Percentiles rank a stretch among this genome's conserved stretches.
phyloP scores from a whole-genome alignment of 805 yeast species.

The Hanseniaspora thailandica region DNA sequence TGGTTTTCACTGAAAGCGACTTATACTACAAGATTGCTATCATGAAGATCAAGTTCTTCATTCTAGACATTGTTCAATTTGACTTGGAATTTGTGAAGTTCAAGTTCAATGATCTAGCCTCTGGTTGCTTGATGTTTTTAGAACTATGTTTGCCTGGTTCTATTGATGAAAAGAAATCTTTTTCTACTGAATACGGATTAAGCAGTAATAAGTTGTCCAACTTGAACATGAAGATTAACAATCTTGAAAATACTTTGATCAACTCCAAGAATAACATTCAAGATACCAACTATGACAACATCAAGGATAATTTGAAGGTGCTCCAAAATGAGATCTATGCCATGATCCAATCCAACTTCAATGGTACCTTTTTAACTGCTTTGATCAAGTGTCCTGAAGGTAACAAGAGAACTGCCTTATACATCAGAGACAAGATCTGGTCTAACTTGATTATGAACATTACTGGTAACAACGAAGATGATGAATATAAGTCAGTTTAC shows the following conservation, averaged over 20 bases:
- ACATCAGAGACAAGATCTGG: constrained; percentile 14
- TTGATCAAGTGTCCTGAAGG: constrained; percentile 14
- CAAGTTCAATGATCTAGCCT: constrained; percentile 10
- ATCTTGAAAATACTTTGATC: neutral
- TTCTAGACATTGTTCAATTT: constrained; percentile 12
- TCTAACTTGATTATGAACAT: constrained; percentile 13
- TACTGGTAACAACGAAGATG: constrained; percentile 3
- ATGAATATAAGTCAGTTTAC: constrained; percentile 10
- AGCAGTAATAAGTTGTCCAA: neutral
- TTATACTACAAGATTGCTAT: constrained; percentile 10
- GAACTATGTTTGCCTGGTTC: constrained; percentile 14
- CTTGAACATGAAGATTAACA: neutral
- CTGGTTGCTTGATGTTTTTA: constrained; percentile 14
- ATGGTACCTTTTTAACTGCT: constrained; percentile 13
- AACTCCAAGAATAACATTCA: neutral
- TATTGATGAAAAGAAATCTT: constrained; percentile 7
- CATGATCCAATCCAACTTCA: constrained; percentile 11
- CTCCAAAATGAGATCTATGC: constrained; percentile 10
- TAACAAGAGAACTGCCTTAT: constrained; percentile 9
- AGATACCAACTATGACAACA: constrained; percentile 10
- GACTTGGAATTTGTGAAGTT: constrained; percentile 13
- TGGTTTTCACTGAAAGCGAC: constrained; percentile 10
- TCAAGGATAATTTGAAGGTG: constrained; percentile 8
- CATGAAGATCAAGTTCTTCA: constrained; percentile 13
- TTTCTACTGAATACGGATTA: neutral